Evolutionary conservation across 129 eudicot species (phyloP), one percentile per base, ranked within the genome.

Genomic region (Lactuca sativa): DNA sequence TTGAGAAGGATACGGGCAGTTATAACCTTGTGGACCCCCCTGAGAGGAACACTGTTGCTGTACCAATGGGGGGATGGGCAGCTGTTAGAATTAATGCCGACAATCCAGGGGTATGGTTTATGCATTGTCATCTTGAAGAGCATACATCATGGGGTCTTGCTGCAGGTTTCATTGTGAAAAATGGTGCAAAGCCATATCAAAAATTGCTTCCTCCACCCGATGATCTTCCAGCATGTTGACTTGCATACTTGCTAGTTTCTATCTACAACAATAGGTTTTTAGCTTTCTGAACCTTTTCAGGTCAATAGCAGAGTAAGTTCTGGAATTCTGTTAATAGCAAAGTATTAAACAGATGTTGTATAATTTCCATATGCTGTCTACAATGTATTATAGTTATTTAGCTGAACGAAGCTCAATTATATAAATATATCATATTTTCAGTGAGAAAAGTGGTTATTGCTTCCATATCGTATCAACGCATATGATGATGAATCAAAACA

Each of bases 101-200:
- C 48, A 90, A 90, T 82, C 96, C 96, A 7, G 96, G 96, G 14
- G 96, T 89, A 6, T 89, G 96, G 96, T 89, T 89, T 69, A 59
- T 89, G 60, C 96, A 89, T 36, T 90, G 96, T 21, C 96, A 90
- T 70, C 90, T 90, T 16, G 96, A 90, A 83, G 86, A 75, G 64
- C 96, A 90, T 74, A 90, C 90, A 8, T 71, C 86, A 1, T 90
- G 96, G 96, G 96, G 96, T 47, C 78, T 90, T 18, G 93, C 96
- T 69, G 59, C 76, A 63, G 96, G 88, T 0, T 82, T 90, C 41
- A 15, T 90, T 17, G 93, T 86, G 6, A 69, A 80, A 67, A 70
- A 82, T 76, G 96, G 93, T 18, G 2, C 71, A 25, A 52, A 71
- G n/a, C 74, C 88, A 52, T 69, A 74, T 74, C 88, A 90, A 66